A percentile compares a stretch with the other conserved stretches of the same genome.
phyloP scores from a whole-genome alignment of 1,284 basidiomycete species.

The Pyrrhoderma lamaoense region DNA sequence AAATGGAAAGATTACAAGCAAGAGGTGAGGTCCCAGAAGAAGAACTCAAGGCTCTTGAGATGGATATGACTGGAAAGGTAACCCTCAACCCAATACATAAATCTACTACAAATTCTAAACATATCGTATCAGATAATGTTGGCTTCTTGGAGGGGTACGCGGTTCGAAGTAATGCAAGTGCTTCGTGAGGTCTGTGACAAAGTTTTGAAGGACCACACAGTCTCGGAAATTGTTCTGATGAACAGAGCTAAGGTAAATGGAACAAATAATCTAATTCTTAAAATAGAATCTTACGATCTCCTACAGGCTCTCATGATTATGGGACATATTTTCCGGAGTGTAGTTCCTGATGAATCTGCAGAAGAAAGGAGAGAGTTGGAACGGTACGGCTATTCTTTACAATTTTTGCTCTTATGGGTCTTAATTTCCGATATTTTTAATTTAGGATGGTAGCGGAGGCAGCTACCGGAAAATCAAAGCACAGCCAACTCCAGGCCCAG shows the following conservation, averaged over 20 bases:
- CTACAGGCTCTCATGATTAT: constrained; percentile 72
- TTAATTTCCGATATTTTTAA: not conserved
- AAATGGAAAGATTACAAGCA: constrained; percentile 87
- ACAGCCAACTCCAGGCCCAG: constrained; percentile 33
- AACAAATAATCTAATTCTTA: constrained; percentile 2
- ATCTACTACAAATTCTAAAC: constrained; percentile 1
- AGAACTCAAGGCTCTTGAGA: constrained; percentile 80
- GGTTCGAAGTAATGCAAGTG: constrained; percentile 86
- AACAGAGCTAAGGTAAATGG: constrained; percentile 72
- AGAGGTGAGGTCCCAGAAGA: constrained; percentile 84
- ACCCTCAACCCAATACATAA: not conserved
- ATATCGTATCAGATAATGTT: constrained; percentile 63
- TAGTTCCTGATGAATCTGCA: constrained; percentile 81
- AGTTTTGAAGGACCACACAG: constrained; percentile 70
- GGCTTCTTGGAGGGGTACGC: constrained; percentile 91
- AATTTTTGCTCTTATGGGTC: constrained; percentile 10
- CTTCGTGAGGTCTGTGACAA: constrained; percentile 75
- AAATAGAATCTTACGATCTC: constrained; percentile 7
- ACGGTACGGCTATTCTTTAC: constrained; percentile 39
- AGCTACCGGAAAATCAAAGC: constrained; percentile 57
- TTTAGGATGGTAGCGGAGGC: constrained; percentile 61
- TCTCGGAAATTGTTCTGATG: constrained; percentile 61
- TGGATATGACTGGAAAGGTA: constrained; percentile 91
- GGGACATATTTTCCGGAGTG: constrained; percentile 81
- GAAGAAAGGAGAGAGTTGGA: constrained; percentile 90